These are phyloP conservation scores for Medicago truncatula DNA, from an alignment of 306 rosid species.

Conservation along the genomic window MtrunA17r5.0-ANR NC_053046.1:32198001-32198500, in stretches of 20 bases:
- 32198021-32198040: not conserved
- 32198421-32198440: conserved; percentile 72
- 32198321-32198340: not conserved
- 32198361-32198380: conserved; percentile 96
- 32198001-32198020: not conserved
- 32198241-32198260: not conserved
- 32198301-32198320: not conserved
- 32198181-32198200: not conserved
- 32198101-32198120: not conserved
- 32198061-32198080: not conserved
- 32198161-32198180: not conserved
- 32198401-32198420: conserved; percentile 82
- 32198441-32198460: conserved; percentile 68
- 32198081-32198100: not conserved
- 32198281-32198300: not conserved
- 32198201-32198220: not conserved
- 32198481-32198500: not conserved
- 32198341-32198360: conserved; percentile 60
- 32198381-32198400: conserved; percentile 65
- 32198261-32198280: conserved; percentile 14
- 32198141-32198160: not conserved
- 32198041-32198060: not conserved
- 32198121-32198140: not conserved
- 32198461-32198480: not conserved
- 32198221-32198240: not conserved